Evolutionary conservation across 1,284 basidiomycete genomes (phyloP).

Genomic region (Blastosporella zonata): DNA sequence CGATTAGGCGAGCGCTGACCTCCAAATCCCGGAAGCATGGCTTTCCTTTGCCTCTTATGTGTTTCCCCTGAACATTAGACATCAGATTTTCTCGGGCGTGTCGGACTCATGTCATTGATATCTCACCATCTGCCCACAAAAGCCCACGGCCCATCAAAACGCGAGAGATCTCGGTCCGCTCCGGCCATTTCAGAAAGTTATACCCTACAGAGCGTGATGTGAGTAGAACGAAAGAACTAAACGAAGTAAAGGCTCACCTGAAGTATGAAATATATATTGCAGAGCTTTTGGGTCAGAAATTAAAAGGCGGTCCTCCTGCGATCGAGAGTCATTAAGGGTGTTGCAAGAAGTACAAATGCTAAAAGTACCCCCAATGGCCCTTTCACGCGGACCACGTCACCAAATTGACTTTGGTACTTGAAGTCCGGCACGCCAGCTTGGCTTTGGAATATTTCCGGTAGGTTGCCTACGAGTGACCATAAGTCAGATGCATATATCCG

Average conservation of each 20-base stretch:
- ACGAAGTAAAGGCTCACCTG: slow-evolving; percentile 26
- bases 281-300: slow-evolving; percentile 46
- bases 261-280: slow-evolving; percentile 46
- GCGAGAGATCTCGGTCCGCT: slow-evolving; percentile 41
- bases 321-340: neutral
- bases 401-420: slow-evolving; percentile 46
- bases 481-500: neutral
- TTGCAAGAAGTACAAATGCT: slow-evolving; percentile 8
- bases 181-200: slow-evolving; percentile 41
- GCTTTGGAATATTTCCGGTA: slow-evolving; percentile 48
- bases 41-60: slow-evolving; percentile 44
- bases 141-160: slow-evolving; percentile 43
- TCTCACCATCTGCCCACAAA: slow-evolving; percentile 35
- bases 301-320: slow-evolving; percentile 40
- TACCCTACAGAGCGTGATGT: slow-evolving; percentile 31
- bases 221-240: neutral
- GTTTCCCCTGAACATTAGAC: slow-evolving; percentile 31
- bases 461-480: slow-evolving; percentile 37
- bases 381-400: slow-evolving; percentile 47
- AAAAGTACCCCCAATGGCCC: slow-evolving; percentile 52
- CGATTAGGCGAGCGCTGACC: slow-evolving; percentile 13
- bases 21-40: slow-evolving; percentile 46
- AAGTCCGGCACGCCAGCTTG: slow-evolving; percentile 50
- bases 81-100: slow-evolving; percentile 1
- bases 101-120: neutral